Conservation (phyloP, 2,329 filamentous ascomycete genomes). For the Neofusicoccum sp. region DNA sequence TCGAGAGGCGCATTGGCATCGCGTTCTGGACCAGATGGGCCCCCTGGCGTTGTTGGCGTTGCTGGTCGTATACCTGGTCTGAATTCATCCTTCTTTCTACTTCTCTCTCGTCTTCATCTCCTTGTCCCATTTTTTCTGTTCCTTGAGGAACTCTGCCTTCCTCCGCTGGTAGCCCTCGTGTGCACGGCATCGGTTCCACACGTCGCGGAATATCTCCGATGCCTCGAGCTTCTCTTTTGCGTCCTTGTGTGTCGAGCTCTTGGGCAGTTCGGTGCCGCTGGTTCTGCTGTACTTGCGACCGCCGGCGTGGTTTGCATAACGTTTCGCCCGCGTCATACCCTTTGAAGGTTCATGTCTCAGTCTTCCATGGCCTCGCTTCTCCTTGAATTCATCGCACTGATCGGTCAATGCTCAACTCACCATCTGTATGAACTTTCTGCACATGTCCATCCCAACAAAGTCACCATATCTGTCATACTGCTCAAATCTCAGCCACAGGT, state of each 20-base stretch:
- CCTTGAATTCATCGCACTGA: too few relatives aligned
- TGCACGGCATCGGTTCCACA: conserved; percentile 48
- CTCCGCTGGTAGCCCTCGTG: conserved; percentile 45
- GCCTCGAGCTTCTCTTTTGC: conserved; percentile 52
- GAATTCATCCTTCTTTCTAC: not conserved
- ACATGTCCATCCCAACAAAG: conserved; percentile 65
- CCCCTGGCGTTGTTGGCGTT: not conserved
- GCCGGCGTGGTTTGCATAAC: conserved; percentile 58
- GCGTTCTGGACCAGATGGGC: not conserved
- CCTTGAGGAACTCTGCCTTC: conserved; percentile 48
- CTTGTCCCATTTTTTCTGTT: conserved; percentile 47
- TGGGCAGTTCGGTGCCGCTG: conserved; percentile 42
- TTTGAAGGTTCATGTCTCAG: not conserved
- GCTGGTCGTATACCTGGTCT: not conserved
- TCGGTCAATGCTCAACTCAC: too few relatives aligned
- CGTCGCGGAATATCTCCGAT: conserved; percentile 49
- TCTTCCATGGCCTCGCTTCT: too few relatives aligned
- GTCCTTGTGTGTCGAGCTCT: conserved; percentile 46
- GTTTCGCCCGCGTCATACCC: conserved; percentile 60
- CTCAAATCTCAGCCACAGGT: conserved; percentile 52
- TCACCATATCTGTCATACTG: conserved; percentile 52
- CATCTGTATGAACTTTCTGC: conserved; percentile 65
- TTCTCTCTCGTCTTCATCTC: conserved; percentile 15
- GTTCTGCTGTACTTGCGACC: conserved; percentile 55
- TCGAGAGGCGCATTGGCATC: not conserved